A percentile compares a stretch with the other conserved stretches of the same genome.
These are phyloP conservation scores for Claviceps arundinis DNA, from an alignment of 2,329 filamentous ascomycete genomes.

Conservation along the genomic window DNA sequence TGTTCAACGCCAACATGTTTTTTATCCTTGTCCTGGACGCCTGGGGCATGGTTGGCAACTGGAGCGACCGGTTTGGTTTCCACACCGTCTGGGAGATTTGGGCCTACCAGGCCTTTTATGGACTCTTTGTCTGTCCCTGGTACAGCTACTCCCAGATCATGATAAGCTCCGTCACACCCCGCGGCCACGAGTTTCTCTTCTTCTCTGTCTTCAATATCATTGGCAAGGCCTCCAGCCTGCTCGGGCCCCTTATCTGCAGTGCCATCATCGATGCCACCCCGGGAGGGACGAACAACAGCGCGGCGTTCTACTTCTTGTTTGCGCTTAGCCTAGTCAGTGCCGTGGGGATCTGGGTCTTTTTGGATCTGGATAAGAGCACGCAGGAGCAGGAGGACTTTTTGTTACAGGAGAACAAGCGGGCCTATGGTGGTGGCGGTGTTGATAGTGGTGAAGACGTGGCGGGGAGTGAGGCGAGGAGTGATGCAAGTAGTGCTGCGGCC, in stretches of 20 bases:
- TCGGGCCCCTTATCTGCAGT: slow-evolving; percentile 54
- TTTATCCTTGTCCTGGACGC: slow-evolving; percentile 45
- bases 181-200: slow-evolving; percentile 57
- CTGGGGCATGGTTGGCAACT: slow-evolving; percentile 34
- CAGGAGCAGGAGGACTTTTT: slow-evolving; percentile 45
- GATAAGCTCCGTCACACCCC: slow-evolving; percentile 55
- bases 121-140: slow-evolving; percentile 55
- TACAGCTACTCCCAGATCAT: slow-evolving; percentile 60
- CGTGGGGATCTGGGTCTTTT: slow-evolving; percentile 35
- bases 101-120: slow-evolving; percentile 42
- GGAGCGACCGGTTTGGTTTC: slow-evolving; percentile 30
- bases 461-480: neutral
- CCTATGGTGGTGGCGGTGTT: neutral
- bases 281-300: slow-evolving; percentile 39
- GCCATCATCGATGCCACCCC: slow-evolving; percentile 53
- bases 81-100: slow-evolving; percentile 33
- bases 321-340: slow-evolving; percentile 43
- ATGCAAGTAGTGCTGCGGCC: neutral
- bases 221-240: slow-evolving; percentile 54
- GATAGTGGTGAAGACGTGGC: neutral
- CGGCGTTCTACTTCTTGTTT: slow-evolving; percentile 55
- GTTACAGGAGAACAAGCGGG: slow-evolving; percentile 16
- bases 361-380: slow-evolving; percentile 48
- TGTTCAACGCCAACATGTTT: slow-evolving; percentile 53
- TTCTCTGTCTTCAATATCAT: slow-evolving; percentile 57